phyloP scores from a whole-genome alignment of 2,329 filamentous ascomycete genomes.

The Pseudocercospora fuligena region DNA sequence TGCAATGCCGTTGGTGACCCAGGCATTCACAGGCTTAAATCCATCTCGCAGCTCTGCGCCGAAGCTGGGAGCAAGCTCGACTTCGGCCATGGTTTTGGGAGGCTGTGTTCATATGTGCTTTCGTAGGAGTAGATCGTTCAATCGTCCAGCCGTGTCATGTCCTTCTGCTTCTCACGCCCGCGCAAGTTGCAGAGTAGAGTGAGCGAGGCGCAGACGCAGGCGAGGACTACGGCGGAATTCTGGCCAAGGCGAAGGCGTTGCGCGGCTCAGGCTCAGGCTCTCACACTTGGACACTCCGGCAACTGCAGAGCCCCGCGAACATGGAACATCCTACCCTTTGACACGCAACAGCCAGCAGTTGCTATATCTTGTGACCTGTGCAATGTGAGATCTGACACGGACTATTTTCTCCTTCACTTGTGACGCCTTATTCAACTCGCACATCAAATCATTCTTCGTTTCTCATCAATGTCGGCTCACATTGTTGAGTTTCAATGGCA shows the following conservation, averaged over 20 bases:
- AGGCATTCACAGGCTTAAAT: slow-evolving; percentile 92
- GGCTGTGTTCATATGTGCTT: neutral
- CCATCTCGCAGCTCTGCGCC: slow-evolving; percentile 97
- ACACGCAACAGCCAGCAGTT: neutral
- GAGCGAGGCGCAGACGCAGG: slow-evolving; percentile 5
- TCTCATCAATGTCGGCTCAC: neutral
- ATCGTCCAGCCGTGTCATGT: neutral
- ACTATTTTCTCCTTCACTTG: neutral
- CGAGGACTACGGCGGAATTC: neutral
- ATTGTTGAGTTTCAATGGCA: neutral
- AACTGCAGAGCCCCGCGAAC: neutral
- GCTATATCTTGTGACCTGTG: neutral
- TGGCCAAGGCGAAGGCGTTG: neutral
- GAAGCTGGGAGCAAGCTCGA: slow-evolving; percentile 83
- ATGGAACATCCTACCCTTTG: neutral
- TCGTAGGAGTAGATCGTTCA: neutral
- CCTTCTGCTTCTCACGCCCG: neutral
- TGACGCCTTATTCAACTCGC: neutral
- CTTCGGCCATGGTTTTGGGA: slow-evolving; percentile 69
- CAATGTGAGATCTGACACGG: neutral
- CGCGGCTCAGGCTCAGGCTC: slow-evolving; percentile 2
- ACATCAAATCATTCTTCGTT: neutral
- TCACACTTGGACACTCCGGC: neutral
- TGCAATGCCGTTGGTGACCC: slow-evolving; percentile 84
- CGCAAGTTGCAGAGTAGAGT: neutral